phyloP scores from a whole-genome alignment of 768 basidiomycete species.

The Boletus bicolor region DNA sequence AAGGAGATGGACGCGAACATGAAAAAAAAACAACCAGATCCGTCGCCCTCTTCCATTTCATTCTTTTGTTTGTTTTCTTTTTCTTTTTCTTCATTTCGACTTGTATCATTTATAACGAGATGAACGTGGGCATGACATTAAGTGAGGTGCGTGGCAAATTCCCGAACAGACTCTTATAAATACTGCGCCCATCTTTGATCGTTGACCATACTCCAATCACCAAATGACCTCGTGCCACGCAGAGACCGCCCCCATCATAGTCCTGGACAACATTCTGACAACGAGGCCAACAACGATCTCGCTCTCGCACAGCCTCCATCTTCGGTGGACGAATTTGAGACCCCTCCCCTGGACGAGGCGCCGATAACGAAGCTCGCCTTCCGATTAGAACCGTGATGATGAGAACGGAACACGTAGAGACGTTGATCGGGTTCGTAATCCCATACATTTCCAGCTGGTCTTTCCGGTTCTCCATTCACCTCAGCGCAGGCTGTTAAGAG shows the following conservation, averaged over 20 bases:
- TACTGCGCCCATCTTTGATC: not conserved
- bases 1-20: constrained; percentile 9
- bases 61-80: not conserved
- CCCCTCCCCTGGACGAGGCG: not conserved
- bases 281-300: not conserved
- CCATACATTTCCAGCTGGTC: not conserved
- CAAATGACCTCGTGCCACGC: not conserved
- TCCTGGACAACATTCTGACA: not conserved
- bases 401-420: constrained; percentile 12
- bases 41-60: constrained; percentile 8
- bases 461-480: not conserved
- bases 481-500: not conserved
- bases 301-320: constrained; percentile 5
- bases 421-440: not conserved
- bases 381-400: constrained; percentile 9
- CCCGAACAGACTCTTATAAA: not conserved
- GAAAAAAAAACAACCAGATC: not conserved
- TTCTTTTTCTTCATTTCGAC: not conserved
- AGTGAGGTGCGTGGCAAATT: not conserved
- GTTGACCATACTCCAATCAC: not conserved
- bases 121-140: constrained; percentile 2
- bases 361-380: not conserved
- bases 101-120: constrained; percentile 2
- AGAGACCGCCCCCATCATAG: not conserved
- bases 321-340: not conserved